phyloP scores from a whole-genome alignment of 2,329 filamentous ascomycete genomes.

The Hansfordia pulvinata region DNA sequence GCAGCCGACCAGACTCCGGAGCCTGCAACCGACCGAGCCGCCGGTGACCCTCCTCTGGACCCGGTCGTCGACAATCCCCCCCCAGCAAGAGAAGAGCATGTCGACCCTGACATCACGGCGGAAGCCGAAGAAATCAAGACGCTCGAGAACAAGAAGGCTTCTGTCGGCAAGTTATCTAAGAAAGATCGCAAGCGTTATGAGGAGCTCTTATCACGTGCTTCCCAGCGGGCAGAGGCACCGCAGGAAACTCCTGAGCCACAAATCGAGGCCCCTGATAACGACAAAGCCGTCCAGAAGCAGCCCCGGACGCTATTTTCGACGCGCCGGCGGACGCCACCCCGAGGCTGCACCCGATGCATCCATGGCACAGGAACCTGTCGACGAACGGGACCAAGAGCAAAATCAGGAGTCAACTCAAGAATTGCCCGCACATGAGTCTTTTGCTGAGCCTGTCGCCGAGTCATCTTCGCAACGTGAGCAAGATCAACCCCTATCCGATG shows the following conservation, averaged over 20 bases:
- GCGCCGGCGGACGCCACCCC: neutral
- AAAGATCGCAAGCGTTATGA: neutral
- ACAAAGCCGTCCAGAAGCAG: too few relatives aligned
- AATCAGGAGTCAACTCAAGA: neutral
- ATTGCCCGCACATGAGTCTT: conserved; percentile 1
- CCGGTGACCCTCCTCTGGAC: too few relatives aligned
- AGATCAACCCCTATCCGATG: too few relatives aligned
- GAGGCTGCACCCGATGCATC: too few relatives aligned
- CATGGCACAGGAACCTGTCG: too few relatives aligned
- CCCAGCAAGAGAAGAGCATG: too few relatives aligned
- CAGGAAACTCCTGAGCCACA: too few relatives aligned
- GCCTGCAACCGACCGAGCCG: conserved; percentile 3
- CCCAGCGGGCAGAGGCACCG: neutral
- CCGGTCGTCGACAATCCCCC: too few relatives aligned
- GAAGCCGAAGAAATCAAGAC: neutral
- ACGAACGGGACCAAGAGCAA: neutral
- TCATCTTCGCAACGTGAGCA: too few relatives aligned
- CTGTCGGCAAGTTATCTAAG: conserved; percentile 1
- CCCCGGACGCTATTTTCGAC: too few relatives aligned
- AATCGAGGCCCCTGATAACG: too few relatives aligned
- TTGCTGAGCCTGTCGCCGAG: conserved; percentile 1
- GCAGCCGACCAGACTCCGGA: conserved; percentile 1
- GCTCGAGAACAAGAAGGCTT: conserved; percentile 1
- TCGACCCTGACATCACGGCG: neutral
- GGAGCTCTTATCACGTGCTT: neutral